A percentile compares a stretch with the other conserved stretches of the same genome.
phyloP scores from a whole-genome alignment of 139 green algal species.

The Picochlorum sp. region DNA sequence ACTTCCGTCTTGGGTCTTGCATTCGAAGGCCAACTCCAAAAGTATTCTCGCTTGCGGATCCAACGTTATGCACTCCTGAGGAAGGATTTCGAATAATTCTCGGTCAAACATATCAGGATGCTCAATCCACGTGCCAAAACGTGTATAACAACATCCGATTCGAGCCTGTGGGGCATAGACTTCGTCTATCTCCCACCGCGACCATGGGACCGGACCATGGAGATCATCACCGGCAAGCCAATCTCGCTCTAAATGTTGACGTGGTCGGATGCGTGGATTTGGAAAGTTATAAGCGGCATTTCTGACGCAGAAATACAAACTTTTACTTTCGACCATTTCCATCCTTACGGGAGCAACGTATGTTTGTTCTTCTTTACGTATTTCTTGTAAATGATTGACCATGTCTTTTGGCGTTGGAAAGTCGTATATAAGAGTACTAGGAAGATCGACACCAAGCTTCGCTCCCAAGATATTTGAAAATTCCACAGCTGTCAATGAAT shows the following conservation, averaged over 20 bases:
- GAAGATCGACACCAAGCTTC: conserved; percentile 15
- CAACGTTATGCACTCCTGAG: conserved; percentile 31
- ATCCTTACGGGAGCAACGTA: no score
- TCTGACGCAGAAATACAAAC: no score
- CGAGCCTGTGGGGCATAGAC: conserved; percentile 2
- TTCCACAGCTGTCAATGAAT: conserved; percentile 27
- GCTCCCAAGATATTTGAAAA: conserved; percentile 13
- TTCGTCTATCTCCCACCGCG: conserved; percentile 21
- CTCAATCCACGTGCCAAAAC: conserved; percentile 43
- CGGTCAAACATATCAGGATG: conserved; percentile 38
- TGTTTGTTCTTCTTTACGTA: no score
- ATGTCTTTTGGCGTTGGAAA: conserved; percentile 37
- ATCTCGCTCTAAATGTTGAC: background rate
- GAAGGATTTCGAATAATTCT: conserved; percentile 4
- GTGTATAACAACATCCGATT: conserved; percentile 12
- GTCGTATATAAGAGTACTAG: conserved; percentile 36
- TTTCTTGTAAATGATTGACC: background rate
- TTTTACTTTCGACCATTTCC: no score
- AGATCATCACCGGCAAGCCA: background rate
- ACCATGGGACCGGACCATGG: background rate
- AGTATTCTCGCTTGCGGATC: conserved; percentile 74
- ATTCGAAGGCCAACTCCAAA: conserved; percentile 8
- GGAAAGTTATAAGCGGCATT: background rate
- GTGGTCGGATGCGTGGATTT: background rate
- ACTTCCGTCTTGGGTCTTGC: background rate